Evolutionary conservation across 352 stramenopile genomes (phyloP), one percentile per base, ranked within the genome.

Genomic region (Phytophthora uliginosa): DNA sequence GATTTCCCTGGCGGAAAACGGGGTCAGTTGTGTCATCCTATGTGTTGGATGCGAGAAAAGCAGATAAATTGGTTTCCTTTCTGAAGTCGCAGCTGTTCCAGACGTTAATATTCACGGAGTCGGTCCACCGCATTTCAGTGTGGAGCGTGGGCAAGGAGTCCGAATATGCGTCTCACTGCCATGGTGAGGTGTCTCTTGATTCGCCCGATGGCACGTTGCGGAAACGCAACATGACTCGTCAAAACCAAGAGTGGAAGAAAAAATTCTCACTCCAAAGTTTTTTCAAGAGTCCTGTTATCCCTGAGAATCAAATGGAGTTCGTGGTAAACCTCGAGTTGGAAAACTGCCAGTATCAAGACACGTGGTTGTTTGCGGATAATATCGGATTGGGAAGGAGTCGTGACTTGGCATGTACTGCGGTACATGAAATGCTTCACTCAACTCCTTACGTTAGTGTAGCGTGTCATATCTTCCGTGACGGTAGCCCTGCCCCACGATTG

Each of bases 191-290:
- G 3, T 55, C 64, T 13, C 52, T 95, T 1, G 73, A 85, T 20
- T 51, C 65, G n/a, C 73, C 76, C 13, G 70, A 81, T 5, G 57
- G 64, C 12, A 89, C 83, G 2, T 62, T 95, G n/a, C 75, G 66
- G 8, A 74, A 75, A 36, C 78, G 83, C 5, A 90, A 82, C 26
- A 67, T 65, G 50, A 90, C 84, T 13, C 76, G 77, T 0, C 66
- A 74, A 54, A 92, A 85, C 58, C 76, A 78, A 26, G 86, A 95
- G 34, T 95, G 88, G 88, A 91, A 90, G 67, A 92, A 90, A 45
- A 92, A 91, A 53, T 93, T 92, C 36, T 89, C 72, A 2, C 72
- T 95, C 8, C 86, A 92, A 28, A 92, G 84, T 61, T 92, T 95
- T 66, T 95, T 95, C 66, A 93, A 91, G 55, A 84, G 70, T 20